phyloP scores from a whole-genome alignment of 2,329 filamentous ascomycete genomes.

The Herpotrichia juniperi region DNA sequence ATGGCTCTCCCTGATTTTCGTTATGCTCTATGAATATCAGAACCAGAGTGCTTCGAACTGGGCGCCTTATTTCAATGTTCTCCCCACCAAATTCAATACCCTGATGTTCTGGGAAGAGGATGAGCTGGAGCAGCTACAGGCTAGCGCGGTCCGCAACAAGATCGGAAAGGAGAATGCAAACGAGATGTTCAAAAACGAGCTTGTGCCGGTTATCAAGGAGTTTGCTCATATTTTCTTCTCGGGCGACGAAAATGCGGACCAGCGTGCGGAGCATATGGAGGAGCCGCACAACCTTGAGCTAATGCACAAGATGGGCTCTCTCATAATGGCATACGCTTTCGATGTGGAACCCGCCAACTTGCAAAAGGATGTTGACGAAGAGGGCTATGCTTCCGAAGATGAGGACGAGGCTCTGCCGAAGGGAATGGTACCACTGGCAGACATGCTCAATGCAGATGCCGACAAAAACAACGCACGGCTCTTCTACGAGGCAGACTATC shows the following conservation, averaged over 20 bases:
- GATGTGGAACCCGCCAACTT: slow-evolving; percentile 66
- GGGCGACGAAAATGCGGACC: slow-evolving; percentile 39
- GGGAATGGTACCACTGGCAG: slow-evolving; percentile 90
- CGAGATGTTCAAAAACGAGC: slow-evolving; percentile 65
- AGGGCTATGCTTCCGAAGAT: slow-evolving; percentile 54
- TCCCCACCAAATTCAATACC: slow-evolving; percentile 76
- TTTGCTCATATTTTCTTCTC: slow-evolving; percentile 47
- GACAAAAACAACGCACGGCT: slow-evolving; percentile 77
- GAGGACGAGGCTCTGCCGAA: slow-evolving; percentile 63
- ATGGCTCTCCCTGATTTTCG: slow-evolving; percentile 70
- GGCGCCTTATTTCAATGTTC: slow-evolving; percentile 77
- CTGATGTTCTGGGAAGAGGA: slow-evolving; percentile 84
- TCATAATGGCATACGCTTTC: slow-evolving; percentile 93
- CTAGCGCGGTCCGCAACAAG: slow-evolving; percentile 75
- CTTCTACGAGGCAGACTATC: slow-evolving; percentile 62
- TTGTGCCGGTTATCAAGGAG: slow-evolving; percentile 60
- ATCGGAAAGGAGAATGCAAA: slow-evolving; percentile 78
- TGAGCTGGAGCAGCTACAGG: slow-evolving; percentile 76
- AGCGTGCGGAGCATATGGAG: slow-evolving; percentile 46
- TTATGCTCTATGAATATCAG: slow-evolving; percentile 79
- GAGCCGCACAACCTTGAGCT: slow-evolving; percentile 59
- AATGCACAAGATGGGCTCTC: slow-evolving; percentile 82
- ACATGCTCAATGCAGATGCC: slow-evolving; percentile 87
- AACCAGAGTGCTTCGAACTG: slow-evolving; percentile 67
- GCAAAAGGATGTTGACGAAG: slow-evolving; percentile 62